These are phyloP conservation scores for Leccinum uliginosum DNA, from an alignment of 768 basidiomycete species.

Conservation along the genomic window DNA sequence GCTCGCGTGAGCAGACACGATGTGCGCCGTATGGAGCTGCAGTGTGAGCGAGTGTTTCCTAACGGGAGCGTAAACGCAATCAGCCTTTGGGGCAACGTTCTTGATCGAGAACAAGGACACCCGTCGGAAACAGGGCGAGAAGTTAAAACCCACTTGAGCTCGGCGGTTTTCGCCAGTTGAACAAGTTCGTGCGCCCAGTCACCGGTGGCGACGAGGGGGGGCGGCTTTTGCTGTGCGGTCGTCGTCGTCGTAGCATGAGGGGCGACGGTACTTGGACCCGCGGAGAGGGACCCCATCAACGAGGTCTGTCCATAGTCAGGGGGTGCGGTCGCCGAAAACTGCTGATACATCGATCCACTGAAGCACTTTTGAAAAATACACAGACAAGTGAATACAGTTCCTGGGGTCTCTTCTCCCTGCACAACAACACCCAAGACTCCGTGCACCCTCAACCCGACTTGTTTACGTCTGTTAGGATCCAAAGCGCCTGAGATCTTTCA, in stretches of 20 bases:
- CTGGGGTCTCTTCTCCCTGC: conserved; percentile 24
- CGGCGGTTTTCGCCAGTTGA: conserved; percentile 81
- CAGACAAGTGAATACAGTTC: conserved; percentile 20
- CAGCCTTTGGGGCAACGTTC: conserved; percentile 1
- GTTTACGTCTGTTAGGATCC: conserved; percentile 31
- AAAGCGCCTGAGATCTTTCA: conserved; percentile 2
- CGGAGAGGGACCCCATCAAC: conserved; percentile 29
- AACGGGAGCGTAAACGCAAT: conserved; percentile 1
- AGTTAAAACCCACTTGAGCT: conserved; percentile 65
- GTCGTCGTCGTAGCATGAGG: conserved; percentile 29
- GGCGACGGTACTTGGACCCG: conserved; percentile 31
- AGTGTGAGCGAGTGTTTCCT: conserved; percentile 83
- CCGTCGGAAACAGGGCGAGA: neutral
- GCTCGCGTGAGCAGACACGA: conserved; percentile 76
- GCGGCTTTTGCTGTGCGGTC: conserved; percentile 23
- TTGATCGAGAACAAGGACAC: neutral
- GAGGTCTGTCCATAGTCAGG: conserved; percentile 32
- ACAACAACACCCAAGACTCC: conserved; percentile 18
- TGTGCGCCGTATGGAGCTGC: conserved; percentile 84
- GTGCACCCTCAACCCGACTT: conserved; percentile 20
- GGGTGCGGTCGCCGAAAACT: conserved; percentile 31
- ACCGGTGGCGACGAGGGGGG: conserved; percentile 70
- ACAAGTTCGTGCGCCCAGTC: conserved; percentile 88
- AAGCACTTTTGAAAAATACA: conserved; percentile 22
- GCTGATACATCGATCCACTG: conserved; percentile 31